Evolutionary conservation across 331 rosid genomes (phyloP), one percentile per base, ranked within the genome.

Genomic region (Pyrus hybrid): DNA sequence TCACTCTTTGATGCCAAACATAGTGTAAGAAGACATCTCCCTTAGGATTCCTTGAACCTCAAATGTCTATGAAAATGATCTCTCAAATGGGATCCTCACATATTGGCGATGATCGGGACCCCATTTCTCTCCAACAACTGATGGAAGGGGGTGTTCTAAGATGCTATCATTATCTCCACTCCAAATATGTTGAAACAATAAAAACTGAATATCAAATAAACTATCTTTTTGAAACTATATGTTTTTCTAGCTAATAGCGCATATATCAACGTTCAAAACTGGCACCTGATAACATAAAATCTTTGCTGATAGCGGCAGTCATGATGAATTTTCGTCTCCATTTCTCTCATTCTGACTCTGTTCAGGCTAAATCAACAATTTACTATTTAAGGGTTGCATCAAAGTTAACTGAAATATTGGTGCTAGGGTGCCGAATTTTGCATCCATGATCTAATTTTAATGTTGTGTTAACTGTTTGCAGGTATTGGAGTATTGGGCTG

Each of bases 401-500:
- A 13, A 14, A 23, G 16, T 41, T 56, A 14, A 68, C 2, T 8
- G 35, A 3, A 22, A 21, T 53, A 17, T 67, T 22, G 58, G 35
- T 18, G 17, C 53, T 43, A 54, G 51, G 11, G 7, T 25, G 45
- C 43, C 28, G 11, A 51, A 29, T 14, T 32, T 30, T 30, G 41
- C 22, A 41, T 69, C 1, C 45, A 25, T 56, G 30, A 18, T 81
- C 68, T 75, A 76, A 77, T 83, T 81, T 64, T 41, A 66, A 14
- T 26, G 33, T 80, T 70, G 56, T 28, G 60, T 83, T 32, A 45
- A 49, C 49, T 29, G 56, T 68, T 85, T 83, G 26, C 89, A 93
- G 96, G 80, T 91, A 17, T 64, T 93, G 70, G 91, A 86, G 77
- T 88, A 82, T 77, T 90, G 95, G 91, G 87, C 49, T 64, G 87